Base-by-base conservation (phyloP, 441 rosid species). In the Breynia disticha region DNA sequence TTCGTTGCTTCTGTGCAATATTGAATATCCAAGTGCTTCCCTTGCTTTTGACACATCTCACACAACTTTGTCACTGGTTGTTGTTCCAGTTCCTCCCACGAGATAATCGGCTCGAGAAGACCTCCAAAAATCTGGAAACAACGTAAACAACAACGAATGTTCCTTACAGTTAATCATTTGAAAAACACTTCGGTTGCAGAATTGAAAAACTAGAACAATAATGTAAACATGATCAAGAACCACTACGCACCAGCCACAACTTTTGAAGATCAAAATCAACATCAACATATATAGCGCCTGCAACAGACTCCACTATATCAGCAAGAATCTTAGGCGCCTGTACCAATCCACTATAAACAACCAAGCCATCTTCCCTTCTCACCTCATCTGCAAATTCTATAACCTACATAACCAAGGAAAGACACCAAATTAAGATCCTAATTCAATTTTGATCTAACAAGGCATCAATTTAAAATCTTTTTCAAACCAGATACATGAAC, bases 261-360 rank as follows among this genome's bases (percentile, higher is more conserved):
- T 44, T 71, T 63, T 61, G 61, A 7, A 86, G 79, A 76, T 90
- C 81, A 48, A 76, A 79, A 28, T 68, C 39, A 43, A 81, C 18
- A 55, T 90, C 97, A 10, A 81, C 43, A 37, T 76, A 90, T 17
- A 90, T 51, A 13, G 95, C 95, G 52, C 86, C 95, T 0, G 86
- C 94, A 28, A 90, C 16, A 46, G 97, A 76, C 59, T 90, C 97
- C 5, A 86, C 73, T n/a, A 86, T 66, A 22, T 90, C 91, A n/a
- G 97, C 95, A 4, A 90, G 84, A 61, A 86, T 60, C 76, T 86
- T 84, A 0, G 97, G 95, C 1, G 97, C 95, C 76, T 82, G 84
- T 45, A 84, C 69, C 17, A 72, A 62, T 22, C 89, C 90, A 19
- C 95, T 94, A 56, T 86, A 60, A 0, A 62, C 58, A 8, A 67